phyloP scores from a whole-genome alignment of 2,329 filamentous ascomycete genomes.

The Penicillium digitatum region DNA sequence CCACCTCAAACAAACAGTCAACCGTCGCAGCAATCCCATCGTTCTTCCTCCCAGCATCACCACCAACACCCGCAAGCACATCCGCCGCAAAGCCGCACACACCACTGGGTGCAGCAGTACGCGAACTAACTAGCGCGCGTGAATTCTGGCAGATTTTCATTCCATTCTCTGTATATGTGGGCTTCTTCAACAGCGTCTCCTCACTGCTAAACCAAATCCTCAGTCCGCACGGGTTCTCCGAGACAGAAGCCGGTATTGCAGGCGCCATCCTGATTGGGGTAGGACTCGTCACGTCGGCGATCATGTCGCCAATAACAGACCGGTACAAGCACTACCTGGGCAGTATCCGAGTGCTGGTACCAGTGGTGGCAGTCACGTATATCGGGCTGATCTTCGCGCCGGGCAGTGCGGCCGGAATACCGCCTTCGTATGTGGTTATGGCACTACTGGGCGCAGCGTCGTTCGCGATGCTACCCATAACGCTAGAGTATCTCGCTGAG shows the following conservation, averaged over 20 bases:
- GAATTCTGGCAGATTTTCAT: slow-evolving; percentile 78
- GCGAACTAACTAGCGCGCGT: slow-evolving; percentile 54
- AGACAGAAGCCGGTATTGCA: slow-evolving; percentile 82
- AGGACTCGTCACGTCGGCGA: slow-evolving; percentile 71
- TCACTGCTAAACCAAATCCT: slow-evolving; percentile 88
- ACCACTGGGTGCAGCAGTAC: slow-evolving; percentile 54
- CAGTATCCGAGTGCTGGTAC: slow-evolving; percentile 69
- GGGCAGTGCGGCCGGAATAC: slow-evolving; percentile 46
- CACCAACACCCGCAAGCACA: slow-evolving; percentile 72
- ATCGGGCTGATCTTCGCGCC: slow-evolving; percentile 80
- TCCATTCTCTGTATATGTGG: slow-evolving; percentile 81
- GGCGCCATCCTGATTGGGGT: slow-evolving; percentile 87
- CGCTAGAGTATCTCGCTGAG: slow-evolving; percentile 81
- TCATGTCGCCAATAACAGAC: slow-evolving; percentile 78
- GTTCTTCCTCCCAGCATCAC: slow-evolving; percentile 72
- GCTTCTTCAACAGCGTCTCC: slow-evolving; percentile 89
- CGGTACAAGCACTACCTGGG: slow-evolving; percentile 73
- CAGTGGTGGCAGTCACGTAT: slow-evolving; percentile 68
- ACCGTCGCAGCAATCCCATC: slow-evolving; percentile 67
- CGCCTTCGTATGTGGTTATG: slow-evolving; percentile 67
- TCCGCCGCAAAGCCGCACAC: slow-evolving; percentile 56
- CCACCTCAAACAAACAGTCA: slow-evolving; percentile 40
- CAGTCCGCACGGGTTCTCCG: slow-evolving; percentile 75
- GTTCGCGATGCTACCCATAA: slow-evolving; percentile 78
- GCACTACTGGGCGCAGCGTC: slow-evolving; percentile 72